Evolutionary conservation across 495 filamentous ascomycete genomes (phyloP).

Genomic region (Tuber aestivum): DNA sequence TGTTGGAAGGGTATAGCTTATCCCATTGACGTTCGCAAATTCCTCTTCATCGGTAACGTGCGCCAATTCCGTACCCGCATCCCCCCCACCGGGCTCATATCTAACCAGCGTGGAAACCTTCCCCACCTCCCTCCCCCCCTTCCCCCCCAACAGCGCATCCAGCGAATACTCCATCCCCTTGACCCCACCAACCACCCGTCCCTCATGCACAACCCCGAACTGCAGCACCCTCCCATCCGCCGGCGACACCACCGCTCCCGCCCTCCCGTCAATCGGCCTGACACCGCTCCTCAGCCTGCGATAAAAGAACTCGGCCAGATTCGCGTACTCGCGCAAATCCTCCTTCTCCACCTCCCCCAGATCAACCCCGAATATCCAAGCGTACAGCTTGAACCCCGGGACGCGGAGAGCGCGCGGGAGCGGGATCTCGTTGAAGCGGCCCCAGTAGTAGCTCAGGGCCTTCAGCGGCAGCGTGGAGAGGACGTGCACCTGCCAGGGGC

Average conservation of each 20-base stretch:
- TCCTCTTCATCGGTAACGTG: slow-evolving; percentile 73
- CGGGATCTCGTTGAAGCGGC: slow-evolving; percentile 84
- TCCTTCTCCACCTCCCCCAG: slow-evolving; percentile 79
- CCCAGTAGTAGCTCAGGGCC: slow-evolving; percentile 87
- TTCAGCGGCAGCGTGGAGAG: slow-evolving; percentile 96
- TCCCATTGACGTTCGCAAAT: slow-evolving; percentile 93
- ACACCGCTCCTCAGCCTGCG: slow-evolving; percentile 82
- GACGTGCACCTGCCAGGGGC: slow-evolving; percentile 75
- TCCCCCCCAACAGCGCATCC: slow-evolving; percentile 74
- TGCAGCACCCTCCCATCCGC: slow-evolving; percentile 87
- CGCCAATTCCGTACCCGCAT: slow-evolving; percentile 50
- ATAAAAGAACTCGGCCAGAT: slow-evolving; percentile 96
- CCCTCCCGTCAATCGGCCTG: slow-evolving; percentile 78
- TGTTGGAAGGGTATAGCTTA: slow-evolving; percentile 87
- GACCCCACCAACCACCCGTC: slow-evolving; percentile 88
- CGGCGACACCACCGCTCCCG: slow-evolving; percentile 71
- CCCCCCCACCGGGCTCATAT: slow-evolving; percentile 6
- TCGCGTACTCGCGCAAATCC: slow-evolving; percentile 82
- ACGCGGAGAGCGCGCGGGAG: slow-evolving; percentile 86
- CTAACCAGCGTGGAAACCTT: slow-evolving; percentile 12
- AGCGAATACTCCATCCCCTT: slow-evolving; percentile 98
- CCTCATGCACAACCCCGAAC: slow-evolving; percentile 82
- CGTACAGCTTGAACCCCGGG: slow-evolving; percentile 93
- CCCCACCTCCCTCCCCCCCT: slow-evolving; percentile 15
- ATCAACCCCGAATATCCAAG: slow-evolving; percentile 83